phyloP scores from a whole-genome alignment of 2,329 filamentous ascomycete species.

The Colletotrichum camelliae region DNA sequence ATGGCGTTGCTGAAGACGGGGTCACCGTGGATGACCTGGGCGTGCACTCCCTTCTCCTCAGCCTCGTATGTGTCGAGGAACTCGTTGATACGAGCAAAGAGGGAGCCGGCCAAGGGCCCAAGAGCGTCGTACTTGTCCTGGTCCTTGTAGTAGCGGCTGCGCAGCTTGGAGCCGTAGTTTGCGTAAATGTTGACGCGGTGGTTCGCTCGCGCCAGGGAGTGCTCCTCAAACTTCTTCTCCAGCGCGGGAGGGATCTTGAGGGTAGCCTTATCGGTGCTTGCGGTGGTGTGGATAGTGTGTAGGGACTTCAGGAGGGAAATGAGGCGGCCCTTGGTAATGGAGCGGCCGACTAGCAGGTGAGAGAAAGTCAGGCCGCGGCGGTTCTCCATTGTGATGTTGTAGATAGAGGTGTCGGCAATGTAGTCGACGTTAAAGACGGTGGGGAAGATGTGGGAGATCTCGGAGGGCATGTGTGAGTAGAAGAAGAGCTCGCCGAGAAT shows the following conservation, averaged over 20 bases:
- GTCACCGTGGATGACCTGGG: conserved; percentile 33
- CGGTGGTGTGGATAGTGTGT: conserved; percentile 27
- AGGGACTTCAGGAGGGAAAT: conserved; percentile 27
- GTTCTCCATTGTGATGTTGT: conserved; percentile 34
- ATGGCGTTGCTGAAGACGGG: conserved; percentile 36
- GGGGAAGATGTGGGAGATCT: conserved; percentile 27
- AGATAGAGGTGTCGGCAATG: conserved; percentile 29
- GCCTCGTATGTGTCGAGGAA: conserved; percentile 34
- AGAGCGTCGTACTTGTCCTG: conserved; percentile 27
- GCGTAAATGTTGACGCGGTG: conserved; percentile 31
- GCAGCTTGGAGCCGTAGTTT: conserved; percentile 30
- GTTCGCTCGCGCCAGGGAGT: conserved; percentile 23
- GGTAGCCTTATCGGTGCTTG: conserved; percentile 20
- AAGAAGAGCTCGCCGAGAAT: conserved; percentile 37
- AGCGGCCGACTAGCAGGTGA: conserved; percentile 33
- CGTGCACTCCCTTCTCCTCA: conserved; percentile 29
- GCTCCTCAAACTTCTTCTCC: conserved; percentile 26
- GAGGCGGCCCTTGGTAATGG: conserved; percentile 33
- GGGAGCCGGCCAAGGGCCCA: conserved; percentile 26
- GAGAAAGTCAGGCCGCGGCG: conserved; percentile 31
- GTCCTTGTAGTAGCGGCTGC: conserved; percentile 26
- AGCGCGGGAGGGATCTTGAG: conserved; percentile 27
- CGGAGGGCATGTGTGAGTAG: conserved; percentile 33
- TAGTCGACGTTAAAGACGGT: conserved; percentile 30
- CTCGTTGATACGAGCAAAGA: conserved; percentile 29